A percentile compares a stretch with the other conserved stretches of the same genome.
phyloP scores from a whole-genome alignment of 495 filamentous ascomycete genomes.

The Talaromyces trachyspermus region DNA sequence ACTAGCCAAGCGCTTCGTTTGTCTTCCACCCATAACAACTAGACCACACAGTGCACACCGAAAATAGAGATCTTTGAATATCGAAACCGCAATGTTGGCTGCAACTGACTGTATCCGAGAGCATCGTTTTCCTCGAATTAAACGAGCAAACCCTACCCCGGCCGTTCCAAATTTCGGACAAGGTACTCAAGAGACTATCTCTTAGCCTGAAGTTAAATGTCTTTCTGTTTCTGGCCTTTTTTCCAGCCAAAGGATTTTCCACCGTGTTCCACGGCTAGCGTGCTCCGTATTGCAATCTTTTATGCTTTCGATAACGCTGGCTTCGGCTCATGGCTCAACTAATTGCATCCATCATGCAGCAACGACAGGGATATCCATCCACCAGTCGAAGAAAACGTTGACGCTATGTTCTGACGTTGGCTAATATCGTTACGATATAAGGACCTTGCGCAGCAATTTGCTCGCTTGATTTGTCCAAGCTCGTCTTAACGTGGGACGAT shows the following conservation, averaged over 20 bases:
- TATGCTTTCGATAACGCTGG: conserved; percentile 7
- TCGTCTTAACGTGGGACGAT: neutral
- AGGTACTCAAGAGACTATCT: neutral
- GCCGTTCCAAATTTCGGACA: conserved; percentile 7
- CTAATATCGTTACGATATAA: conserved; percentile 7
- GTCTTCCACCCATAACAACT: too few relatives aligned
- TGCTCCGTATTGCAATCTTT: neutral
- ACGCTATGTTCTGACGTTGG: conserved; percentile 6
- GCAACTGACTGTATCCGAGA: too few relatives aligned
- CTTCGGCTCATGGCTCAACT: neutral
- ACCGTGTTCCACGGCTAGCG: too few relatives aligned
- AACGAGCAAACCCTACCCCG: conserved; percentile 4
- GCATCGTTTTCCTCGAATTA: neutral
- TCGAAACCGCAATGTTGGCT: too few relatives aligned
- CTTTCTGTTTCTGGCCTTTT: neutral
- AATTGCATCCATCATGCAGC: conserved; percentile 5
- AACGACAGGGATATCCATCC: conserved; percentile 6
- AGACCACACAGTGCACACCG: too few relatives aligned
- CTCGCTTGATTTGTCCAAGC: too few relatives aligned
- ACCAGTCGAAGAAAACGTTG: conserved; percentile 2
- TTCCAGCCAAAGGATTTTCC: too few relatives aligned
- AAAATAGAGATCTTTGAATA: too few relatives aligned
- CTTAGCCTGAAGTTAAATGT: conserved; percentile 1
- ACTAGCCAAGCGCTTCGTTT: too few relatives aligned
- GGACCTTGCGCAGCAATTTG: too few relatives aligned